Conservation (phyloP, 2,329 filamentous ascomycete genomes). For the Aureobasidium sp. region DNA sequence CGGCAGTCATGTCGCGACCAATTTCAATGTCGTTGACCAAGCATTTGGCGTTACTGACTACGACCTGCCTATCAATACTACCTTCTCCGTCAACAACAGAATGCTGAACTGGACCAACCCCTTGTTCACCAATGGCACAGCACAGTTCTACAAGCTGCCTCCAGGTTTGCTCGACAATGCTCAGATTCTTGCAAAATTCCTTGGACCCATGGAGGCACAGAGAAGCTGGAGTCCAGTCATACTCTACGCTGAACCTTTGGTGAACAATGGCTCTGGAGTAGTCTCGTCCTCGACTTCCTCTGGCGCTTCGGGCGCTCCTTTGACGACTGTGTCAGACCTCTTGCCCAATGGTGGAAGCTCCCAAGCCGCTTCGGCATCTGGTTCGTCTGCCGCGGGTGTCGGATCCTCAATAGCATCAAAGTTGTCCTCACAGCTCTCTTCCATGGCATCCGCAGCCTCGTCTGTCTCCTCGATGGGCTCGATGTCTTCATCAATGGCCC, state of each 20-base stretch:
- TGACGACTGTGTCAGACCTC: neutral
- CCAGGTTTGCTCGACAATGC: conserved; percentile 23
- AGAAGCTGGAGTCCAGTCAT: conserved; percentile 25
- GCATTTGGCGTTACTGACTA: conserved; percentile 24
- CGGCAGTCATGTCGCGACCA: conserved; percentile 24
- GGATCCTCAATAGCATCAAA: neutral
- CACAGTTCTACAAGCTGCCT: conserved; percentile 28
- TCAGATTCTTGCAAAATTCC: conserved; percentile 26
- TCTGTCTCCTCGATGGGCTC: neutral
- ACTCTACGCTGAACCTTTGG: conserved; percentile 22
- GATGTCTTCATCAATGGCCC: neutral
- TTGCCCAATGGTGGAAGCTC: neutral
- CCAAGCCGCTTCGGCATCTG: neutral
- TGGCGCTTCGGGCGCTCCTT: neutral
- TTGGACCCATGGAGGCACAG: conserved; percentile 21
- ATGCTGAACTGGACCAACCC: conserved; percentile 28
- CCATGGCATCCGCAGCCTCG: neutral
- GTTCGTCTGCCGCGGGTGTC: neutral
- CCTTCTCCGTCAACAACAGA: conserved; percentile 24
- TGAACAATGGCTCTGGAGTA: neutral
- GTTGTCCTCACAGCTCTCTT: neutral
- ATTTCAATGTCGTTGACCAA: conserved; percentile 20
- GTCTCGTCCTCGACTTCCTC: neutral
- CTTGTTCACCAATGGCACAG: conserved; percentile 26
- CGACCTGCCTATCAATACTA: conserved; percentile 24